Evolutionary conservation across 768 basidiomycete species (phyloP).

Genomic region (Ramaria sp.): DNA sequence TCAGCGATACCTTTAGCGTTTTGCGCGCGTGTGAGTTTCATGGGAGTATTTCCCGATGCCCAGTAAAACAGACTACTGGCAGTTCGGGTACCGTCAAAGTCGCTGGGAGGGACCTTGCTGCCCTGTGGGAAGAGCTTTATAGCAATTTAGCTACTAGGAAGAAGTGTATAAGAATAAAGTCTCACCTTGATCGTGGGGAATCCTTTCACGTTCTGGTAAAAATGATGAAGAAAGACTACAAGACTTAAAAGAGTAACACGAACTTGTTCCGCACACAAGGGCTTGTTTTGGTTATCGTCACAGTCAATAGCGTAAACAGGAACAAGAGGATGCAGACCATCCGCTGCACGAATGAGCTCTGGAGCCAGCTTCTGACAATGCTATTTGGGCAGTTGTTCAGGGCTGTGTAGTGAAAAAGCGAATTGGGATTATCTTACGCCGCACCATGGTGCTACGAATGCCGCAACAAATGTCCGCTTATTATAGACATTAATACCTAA

Average conservation of each 20-base stretch:
- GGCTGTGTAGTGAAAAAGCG: not conserved
- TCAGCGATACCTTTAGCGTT: slow-evolving; percentile 42
- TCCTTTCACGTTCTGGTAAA: slow-evolving; percentile 58
- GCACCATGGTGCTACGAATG: slow-evolving; percentile 95
- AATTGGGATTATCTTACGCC: slow-evolving; percentile 46
- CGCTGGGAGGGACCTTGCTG: slow-evolving; percentile 42
- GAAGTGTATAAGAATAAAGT: not conserved
- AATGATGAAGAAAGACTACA: not conserved
- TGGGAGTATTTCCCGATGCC: slow-evolving; percentile 64
- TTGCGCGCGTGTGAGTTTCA: slow-evolving; percentile 43
- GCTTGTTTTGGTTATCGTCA: slow-evolving; percentile 71
- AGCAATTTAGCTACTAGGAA: not conserved
- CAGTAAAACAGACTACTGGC: slow-evolving; percentile 66
- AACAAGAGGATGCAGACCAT: slow-evolving; percentile 67
- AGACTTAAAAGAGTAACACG: not conserved
- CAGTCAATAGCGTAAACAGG: slow-evolving; percentile 93
- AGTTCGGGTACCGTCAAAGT: slow-evolving; percentile 58
- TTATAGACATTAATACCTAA: not conserved
- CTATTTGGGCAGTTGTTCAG: slow-evolving; percentile 22
- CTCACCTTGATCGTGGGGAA: slow-evolving; percentile 87
- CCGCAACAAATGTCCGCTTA: slow-evolving; percentile 69
- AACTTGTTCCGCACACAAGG: slow-evolving; percentile 71
- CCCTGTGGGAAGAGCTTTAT: slow-evolving; percentile 70
- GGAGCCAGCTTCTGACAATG: slow-evolving; percentile 83
- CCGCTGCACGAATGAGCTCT: slow-evolving; percentile 74